Evolutionary conservation across 2,329 filamentous ascomycete species (phyloP), one percentile per base, ranked within the genome.

Genomic region (Fusarium sp.): DNA sequence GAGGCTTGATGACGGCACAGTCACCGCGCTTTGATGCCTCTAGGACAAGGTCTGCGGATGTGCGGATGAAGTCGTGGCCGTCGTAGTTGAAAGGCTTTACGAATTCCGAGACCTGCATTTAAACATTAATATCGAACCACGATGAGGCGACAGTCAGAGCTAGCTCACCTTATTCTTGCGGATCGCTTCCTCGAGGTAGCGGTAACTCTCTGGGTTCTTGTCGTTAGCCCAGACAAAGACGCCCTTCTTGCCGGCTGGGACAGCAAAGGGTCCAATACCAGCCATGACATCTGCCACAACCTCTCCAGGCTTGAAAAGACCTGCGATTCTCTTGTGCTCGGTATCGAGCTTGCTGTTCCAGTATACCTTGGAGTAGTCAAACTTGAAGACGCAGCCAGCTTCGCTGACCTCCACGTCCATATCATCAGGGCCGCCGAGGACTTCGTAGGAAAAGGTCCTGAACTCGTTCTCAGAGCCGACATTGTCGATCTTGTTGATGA

Each of bases 221-320:
- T 99, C 96, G 80, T 98, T 99, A 38, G 94, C 96, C 90, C 93
- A 97, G 20, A 98, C 94, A 74, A 98, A 97, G 28, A 97, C 93
- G 38, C 89, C 89, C 79, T 92, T 95, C 83, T 92, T 97, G 18
- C 93, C 96, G 0, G 95, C 94, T 0, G 96, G 96, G 6, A 97
- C 86, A 23, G 95, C 94, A 79, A 99, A 99, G 0, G 96, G 96
- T 0, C 96, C 96, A 49, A 99, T 94, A 42, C 96, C 96, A 1
- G 94, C 95, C 95, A 98, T 99, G 69, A 98, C 92, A 80, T 99
- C 96, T 82, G 92, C 96, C 3, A 98, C 92, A 6, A 94, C 94
- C 76, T 98, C 92, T 38, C 96, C 94, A 9, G 92, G 89, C 57
- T 88, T 83, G 83, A 98, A 98, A 56, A 91, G 81, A 53, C 86